Evolutionary conservation across 768 basidiomycete species (phyloP).

Genomic region (Serendipita sp.): DNA sequence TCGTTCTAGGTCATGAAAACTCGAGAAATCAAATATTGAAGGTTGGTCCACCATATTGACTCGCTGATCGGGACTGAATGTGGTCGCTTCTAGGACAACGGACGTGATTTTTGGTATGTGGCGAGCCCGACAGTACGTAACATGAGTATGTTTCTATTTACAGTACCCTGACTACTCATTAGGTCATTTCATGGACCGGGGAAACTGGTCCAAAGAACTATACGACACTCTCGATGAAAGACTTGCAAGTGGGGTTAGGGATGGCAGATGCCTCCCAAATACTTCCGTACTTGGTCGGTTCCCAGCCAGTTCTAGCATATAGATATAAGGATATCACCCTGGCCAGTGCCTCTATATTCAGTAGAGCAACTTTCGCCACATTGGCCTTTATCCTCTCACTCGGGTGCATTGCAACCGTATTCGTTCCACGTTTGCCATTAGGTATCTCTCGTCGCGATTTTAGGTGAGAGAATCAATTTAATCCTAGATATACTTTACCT

Average conservation of each 20-base stretch:
- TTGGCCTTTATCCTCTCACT: not conserved
- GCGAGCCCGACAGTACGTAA: constrained; percentile 26
- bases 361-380: not conserved
- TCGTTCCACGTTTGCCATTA: not conserved
- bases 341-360: not conserved
- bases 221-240: constrained; percentile 21
- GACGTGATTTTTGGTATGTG: constrained; percentile 24
- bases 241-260: constrained; percentile 23
- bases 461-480: not conserved
- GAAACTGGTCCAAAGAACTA: constrained; percentile 26
- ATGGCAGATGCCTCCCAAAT: constrained; percentile 27
- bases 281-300: constrained; percentile 28
- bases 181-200: constrained; percentile 26
- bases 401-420: not conserved
- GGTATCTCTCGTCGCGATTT: not conserved
- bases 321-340: not conserved
- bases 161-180: not conserved
- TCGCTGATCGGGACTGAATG: not conserved
- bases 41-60: constrained; percentile 10
- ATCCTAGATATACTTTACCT: not conserved
- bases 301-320: constrained; percentile 21
- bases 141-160: not conserved
- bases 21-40: constrained; percentile 25
- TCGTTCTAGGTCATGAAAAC: constrained; percentile 19
- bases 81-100: constrained; percentile 21